Percentiles rank a stretch among this genome's conserved stretches.
phyloP scores from a whole-genome alignment of 2,329 filamentous ascomycete species.

The Emmonsia crescens region DNA sequence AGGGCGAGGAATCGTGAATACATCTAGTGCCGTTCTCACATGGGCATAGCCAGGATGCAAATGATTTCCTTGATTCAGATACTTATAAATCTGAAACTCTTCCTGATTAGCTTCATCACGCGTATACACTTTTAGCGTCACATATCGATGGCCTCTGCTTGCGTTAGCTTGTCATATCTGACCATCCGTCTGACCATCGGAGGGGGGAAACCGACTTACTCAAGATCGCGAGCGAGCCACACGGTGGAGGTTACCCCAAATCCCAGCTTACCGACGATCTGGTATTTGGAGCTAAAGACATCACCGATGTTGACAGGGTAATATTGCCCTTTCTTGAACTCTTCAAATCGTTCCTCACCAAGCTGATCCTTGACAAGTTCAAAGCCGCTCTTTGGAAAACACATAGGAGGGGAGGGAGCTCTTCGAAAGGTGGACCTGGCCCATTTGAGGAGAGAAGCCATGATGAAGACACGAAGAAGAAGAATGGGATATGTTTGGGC shows the following conservation, averaged over 20 bases:
- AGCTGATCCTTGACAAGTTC: slow-evolving; percentile 14
- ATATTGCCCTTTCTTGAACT: slow-evolving; percentile 20
- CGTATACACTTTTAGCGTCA: slow-evolving; percentile 19
- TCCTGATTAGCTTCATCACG: slow-evolving; percentile 13
- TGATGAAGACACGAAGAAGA: background rate
- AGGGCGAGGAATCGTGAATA: slow-evolving; percentile 21
- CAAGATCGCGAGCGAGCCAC: slow-evolving; percentile 22
- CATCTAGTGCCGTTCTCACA: slow-evolving; percentile 23
- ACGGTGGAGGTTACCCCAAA: slow-evolving; percentile 21
- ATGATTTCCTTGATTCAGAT: slow-evolving; percentile 17
- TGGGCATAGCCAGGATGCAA: slow-evolving; percentile 20
- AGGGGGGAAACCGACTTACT: slow-evolving; percentile 13
- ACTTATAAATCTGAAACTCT: slow-evolving; percentile 22
- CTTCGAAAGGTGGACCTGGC: slow-evolving; percentile 12
- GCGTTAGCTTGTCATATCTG: slow-evolving; percentile 8
- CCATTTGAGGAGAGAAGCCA: slow-evolving; percentile 17
- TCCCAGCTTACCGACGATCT: slow-evolving; percentile 22
- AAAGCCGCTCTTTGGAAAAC: slow-evolving; percentile 16
- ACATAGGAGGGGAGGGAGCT: slow-evolving; percentile 10
- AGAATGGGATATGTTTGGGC: background rate
- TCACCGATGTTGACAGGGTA: slow-evolving; percentile 25
- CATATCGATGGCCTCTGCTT: slow-evolving; percentile 16
- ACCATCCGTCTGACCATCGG: slow-evolving; percentile 2
- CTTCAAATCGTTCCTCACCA: slow-evolving; percentile 19
- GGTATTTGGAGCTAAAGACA: slow-evolving; percentile 19